These are phyloP conservation scores for Aspergillus nanangensis DNA, from an alignment of 495 filamentous ascomycete species.

Conservation along the genomic window DNA sequence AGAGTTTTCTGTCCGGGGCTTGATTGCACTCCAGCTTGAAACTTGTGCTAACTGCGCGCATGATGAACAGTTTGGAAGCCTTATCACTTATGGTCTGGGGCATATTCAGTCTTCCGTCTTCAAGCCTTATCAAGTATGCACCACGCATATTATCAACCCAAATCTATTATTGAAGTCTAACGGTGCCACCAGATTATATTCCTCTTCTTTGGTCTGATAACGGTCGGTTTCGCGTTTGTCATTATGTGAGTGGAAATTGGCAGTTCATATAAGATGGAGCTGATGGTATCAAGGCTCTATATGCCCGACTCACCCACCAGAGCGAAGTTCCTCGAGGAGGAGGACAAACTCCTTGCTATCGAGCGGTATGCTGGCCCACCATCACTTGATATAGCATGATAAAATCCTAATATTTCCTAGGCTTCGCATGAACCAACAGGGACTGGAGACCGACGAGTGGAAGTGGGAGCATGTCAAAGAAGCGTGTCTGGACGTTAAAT, in stretches of 20 bases:
- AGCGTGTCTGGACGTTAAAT: conserved; percentile 58
- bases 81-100: conserved; percentile 57
- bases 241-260: conserved; percentile 28
- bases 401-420: conserved; percentile 11
- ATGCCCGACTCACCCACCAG: conserved; percentile 60
- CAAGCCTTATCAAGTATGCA: conserved; percentile 48
- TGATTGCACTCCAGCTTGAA: too few species aligned
- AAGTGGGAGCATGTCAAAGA: conserved; percentile 61
- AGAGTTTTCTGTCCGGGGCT: too few species aligned
- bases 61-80: conserved; percentile 29
- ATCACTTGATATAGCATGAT: neutral
- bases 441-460: conserved; percentile 53
- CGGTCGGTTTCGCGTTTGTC: conserved; percentile 41
- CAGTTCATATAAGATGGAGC: neutral
- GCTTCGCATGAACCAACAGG: conserved; percentile 62
- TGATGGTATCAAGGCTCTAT: conserved; percentile 27
- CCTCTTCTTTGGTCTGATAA: conserved; percentile 50
- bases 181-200: conserved; percentile 43
- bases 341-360: conserved; percentile 57
- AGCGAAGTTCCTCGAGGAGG: conserved; percentile 52
- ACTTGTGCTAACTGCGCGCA: conserved; percentile 1
- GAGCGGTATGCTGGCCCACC: conserved; percentile 41
- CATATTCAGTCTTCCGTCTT: conserved; percentile 51
- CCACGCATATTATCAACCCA: too few species aligned
- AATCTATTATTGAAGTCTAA: too few species aligned